phyloP scores from a whole-genome alignment of 2,329 filamentous ascomycete species.

The Colletotrichum trifolii region DNA sequence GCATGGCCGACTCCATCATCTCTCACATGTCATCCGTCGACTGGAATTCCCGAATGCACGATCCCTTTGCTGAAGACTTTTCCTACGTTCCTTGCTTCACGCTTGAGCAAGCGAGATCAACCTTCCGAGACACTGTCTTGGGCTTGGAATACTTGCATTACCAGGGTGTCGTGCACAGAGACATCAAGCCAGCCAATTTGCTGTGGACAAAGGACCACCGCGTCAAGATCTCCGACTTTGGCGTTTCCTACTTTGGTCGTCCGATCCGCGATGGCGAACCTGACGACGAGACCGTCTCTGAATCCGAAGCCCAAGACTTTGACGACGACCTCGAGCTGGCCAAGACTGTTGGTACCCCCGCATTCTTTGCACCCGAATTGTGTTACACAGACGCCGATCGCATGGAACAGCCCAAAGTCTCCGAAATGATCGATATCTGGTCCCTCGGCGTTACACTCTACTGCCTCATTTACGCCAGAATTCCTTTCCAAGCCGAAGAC shows the following conservation, averaged over 20 bases:
- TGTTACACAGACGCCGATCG: slow-evolving; percentile 85
- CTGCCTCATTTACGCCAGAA: slow-evolving; percentile 91
- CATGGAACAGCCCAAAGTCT: slow-evolving; percentile 77
- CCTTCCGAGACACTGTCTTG: slow-evolving; percentile 92
- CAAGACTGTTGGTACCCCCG: slow-evolving; percentile 96
- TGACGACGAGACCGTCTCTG: slow-evolving; percentile 78
- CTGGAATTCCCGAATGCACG: slow-evolving; percentile 66
- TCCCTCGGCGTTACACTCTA: slow-evolving; percentile 96
- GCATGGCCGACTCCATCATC: slow-evolving; percentile 81
- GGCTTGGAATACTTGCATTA: slow-evolving; percentile 94
- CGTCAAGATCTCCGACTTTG: slow-evolving; percentile 99
- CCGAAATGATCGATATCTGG: slow-evolving; percentile 96
- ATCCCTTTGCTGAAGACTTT: slow-evolving; percentile 84
- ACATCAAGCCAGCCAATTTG: slow-evolving; percentile 91
- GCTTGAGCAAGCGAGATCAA: slow-evolving; percentile 80
- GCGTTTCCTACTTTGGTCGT: slow-evolving; percentile 95
- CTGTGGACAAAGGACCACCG: slow-evolving; percentile 86
- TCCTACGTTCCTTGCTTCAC: slow-evolving; percentile 95
- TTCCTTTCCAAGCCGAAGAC: slow-evolving; percentile 92
- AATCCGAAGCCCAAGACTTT: slow-evolving; percentile 86
- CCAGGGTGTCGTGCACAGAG: slow-evolving; percentile 84
- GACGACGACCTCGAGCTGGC: slow-evolving; percentile 96
- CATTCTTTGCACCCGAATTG: slow-evolving; percentile 96
- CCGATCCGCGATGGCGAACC: slow-evolving; percentile 85
- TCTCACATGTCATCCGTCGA: slow-evolving; percentile 76